Evolutionary conservation across 495 filamentous ascomycete species (phyloP), one percentile per base, ranked within the genome.

Genomic region (Trichocladium uniseriatum): DNA sequence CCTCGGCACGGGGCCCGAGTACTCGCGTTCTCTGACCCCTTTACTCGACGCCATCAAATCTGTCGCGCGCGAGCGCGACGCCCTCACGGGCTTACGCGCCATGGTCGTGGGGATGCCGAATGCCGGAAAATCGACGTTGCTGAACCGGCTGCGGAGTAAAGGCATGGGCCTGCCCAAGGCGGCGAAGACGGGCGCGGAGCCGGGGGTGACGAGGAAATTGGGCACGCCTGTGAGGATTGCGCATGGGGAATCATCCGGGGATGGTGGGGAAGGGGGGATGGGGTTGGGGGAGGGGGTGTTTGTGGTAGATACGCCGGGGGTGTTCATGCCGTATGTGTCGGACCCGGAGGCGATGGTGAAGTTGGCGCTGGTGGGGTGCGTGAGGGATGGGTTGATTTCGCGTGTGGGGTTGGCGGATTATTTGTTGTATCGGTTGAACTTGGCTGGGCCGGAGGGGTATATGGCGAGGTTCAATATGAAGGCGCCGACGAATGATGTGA

Each of bases 101-200:
- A 75, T 98, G 63, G 79, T 97, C 1, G 89, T 96, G 15, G 92
- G 92, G 22, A 96, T 98, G 91, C 92, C 92, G 6, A 98, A 98
- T 66, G 86, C 92, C 0, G 92, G 84, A 1, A 89, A 98, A 66
- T 94, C 87, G 19, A 87, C 91, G 0, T 73, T 98, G 13, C 80
- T 98, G 20, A 98, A 98, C 65, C 76, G 83, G 22, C 73, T 98
- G 34, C 84, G 94, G 9, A 75, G 72, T 18, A 67, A 71, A 15
- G 86, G 89, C 38, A 71, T 85, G 49, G 65, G 73, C 15, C 79
- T 83, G 11, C 40, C 52, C 18, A 95, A 95, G 64, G 94, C 80
- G 8, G 81, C 89, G 39, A 70, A 69, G 45, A 95, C 89, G 1
- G 94, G 94, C 5, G 81, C 81, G 6, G 82, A 95, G 51, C 91